Evolutionary conservation across 495 filamentous ascomycete species (phyloP).

Genomic region (Annulohypoxylon nitens): DNA sequence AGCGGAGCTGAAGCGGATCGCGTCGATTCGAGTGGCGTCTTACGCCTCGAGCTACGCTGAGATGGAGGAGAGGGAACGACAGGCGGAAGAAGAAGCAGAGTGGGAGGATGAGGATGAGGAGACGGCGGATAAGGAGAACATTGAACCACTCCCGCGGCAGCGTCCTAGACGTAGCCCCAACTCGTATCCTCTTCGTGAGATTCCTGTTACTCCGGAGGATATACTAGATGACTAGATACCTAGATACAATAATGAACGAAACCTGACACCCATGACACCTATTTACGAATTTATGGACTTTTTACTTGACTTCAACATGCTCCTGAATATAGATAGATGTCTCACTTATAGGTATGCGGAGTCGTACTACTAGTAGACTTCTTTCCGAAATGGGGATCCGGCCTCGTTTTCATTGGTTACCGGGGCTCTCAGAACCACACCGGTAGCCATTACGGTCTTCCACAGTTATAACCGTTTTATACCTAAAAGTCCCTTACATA

Average conservation of each 20-base stretch:
- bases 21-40: background rate
- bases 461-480: background rate
- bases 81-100: background rate
- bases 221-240: background rate
- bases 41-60: background rate
- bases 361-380: background rate
- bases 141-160: background rate
- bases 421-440: background rate
- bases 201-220: background rate
- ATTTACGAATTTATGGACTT: background rate
- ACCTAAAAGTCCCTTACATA: no score
- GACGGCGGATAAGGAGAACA: background rate
- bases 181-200: background rate
- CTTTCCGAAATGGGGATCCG: constrained; percentile 4
- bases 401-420: constrained; percentile 2
- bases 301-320: background rate
- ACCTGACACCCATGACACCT: background rate
- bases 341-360: background rate
- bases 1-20: constrained; percentile 10
- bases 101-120: constrained; percentile 14
- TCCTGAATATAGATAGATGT: background rate
- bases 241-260: background rate
- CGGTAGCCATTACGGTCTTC: background rate
- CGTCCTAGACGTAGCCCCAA: background rate
- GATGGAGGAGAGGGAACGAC: background rate